A percentile compares a stretch with the other conserved stretches of the same genome.
These are phyloP conservation scores for Spirogloea muscicola DNA, from an alignment of 139 green algal species.

Conservation along the genomic window DNA sequence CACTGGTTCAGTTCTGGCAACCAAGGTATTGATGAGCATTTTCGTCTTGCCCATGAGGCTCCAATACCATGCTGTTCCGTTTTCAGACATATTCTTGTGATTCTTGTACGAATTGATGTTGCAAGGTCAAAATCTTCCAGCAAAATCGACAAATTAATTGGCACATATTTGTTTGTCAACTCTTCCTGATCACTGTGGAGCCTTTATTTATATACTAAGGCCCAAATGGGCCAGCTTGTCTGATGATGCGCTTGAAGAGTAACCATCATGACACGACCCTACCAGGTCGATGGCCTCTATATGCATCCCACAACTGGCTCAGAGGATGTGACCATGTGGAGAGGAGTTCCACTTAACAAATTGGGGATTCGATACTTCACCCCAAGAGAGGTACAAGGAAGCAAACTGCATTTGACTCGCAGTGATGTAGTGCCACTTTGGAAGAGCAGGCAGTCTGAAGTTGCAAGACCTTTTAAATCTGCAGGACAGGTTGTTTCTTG, in stretches of 20 bases:
- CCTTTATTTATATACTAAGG: not conserved
- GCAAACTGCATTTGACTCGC: not conserved
- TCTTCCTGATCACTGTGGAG: not conserved
- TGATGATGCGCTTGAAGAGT: not conserved
- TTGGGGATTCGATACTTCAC: constrained; percentile 66
- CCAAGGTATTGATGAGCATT: constrained; percentile 10
- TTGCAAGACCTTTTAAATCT: not conserved
- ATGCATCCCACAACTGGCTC: not conserved
- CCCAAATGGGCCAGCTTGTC: not conserved
- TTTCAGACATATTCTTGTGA: no score
- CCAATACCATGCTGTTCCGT: not conserved
- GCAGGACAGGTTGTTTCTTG: not conserved
- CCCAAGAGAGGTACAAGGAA: constrained; percentile 58
- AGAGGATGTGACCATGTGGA: not conserved
- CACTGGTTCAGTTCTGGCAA: constrained; percentile 60
- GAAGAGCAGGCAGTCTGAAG: no score
- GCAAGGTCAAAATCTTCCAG: not conserved
- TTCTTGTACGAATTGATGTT: not conserved
- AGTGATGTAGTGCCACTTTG: not conserved
- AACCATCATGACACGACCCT: not conserved
- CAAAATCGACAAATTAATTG: not conserved
- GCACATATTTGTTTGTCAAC: not conserved
- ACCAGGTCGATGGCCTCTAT: no score
- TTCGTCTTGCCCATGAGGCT: not conserved
- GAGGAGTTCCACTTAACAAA: constrained; percentile 9